phyloP scores from a whole-genome alignment of 257 asterid genomes.

The Nicotiana tabacum region DNA sequence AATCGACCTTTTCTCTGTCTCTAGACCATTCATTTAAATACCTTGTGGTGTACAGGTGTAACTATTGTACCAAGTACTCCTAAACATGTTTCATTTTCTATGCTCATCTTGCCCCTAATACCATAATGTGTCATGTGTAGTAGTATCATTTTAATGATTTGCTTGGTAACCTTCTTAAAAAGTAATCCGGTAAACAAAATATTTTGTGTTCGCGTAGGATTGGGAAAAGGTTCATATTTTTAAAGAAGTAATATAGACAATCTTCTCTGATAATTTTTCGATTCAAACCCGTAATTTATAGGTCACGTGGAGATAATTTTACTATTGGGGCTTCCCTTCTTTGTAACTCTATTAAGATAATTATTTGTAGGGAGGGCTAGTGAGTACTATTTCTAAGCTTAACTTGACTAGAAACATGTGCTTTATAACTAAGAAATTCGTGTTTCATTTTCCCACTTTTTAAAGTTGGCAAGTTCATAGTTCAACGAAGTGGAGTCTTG shows the following conservation, averaged over 20 bases:
- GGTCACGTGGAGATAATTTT: fast-evolving
- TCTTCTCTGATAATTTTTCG: too few species aligned
- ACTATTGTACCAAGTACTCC: neutral
- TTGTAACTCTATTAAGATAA: too few species aligned
- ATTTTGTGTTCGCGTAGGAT: too few species aligned
- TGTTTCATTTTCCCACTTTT: neutral
- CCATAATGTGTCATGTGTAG: constrained; percentile 1
- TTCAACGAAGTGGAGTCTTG: neutral
- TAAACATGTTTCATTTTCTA: constrained; percentile 9
- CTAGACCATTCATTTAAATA: neutral
- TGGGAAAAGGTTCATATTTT: fast-evolving
- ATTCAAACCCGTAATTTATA: too few species aligned
- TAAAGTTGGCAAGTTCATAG: neutral
- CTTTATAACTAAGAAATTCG: neutral
- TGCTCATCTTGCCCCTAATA: neutral
- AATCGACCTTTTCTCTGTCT: constrained; percentile 19
- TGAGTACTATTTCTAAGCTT: too few species aligned
- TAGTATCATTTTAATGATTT: neutral
- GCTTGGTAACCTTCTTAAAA: neutral
- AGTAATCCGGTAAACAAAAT: too few species aligned
- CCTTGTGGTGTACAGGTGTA: neutral
- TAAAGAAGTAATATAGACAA: too few species aligned
- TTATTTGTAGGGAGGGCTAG: too few species aligned
- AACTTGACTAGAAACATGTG: too few species aligned
- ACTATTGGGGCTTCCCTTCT: too few species aligned